Percentiles rank a stretch among this genome's conserved stretches.
Conservation (phyloP, 2,329 filamentous ascomycete genomes). For the Pseudogymnoascus sp. region DNA sequence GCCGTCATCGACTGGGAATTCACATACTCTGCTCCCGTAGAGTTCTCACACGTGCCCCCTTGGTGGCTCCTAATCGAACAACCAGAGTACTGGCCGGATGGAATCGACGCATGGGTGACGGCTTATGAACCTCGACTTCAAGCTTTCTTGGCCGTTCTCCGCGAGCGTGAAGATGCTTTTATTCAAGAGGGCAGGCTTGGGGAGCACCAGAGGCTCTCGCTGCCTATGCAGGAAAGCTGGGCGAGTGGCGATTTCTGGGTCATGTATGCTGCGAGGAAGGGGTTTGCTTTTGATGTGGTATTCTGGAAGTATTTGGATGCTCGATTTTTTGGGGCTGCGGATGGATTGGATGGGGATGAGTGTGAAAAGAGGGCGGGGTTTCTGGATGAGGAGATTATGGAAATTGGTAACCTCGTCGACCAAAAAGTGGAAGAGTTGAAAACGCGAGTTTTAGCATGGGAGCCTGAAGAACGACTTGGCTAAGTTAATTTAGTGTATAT, state of each 20-base stretch:
- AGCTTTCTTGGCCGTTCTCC: not conserved
- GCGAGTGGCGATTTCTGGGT: conserved; percentile 19
- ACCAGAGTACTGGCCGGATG: conserved; percentile 16
- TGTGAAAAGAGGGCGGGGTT: not conserved
- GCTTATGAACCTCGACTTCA: conserved; percentile 9
- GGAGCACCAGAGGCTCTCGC: conserved; percentile 11
- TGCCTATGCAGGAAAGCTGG: conserved; percentile 18
- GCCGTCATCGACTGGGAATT: conserved; percentile 18
- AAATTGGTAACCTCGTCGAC: not conserved
- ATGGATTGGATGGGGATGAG: not conserved
- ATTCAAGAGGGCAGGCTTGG: not conserved
- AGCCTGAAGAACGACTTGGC: not conserved
- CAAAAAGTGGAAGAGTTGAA: not conserved
- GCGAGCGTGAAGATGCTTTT: conserved; percentile 6
- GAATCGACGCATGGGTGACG: conserved; percentile 9
- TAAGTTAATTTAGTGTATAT: not conserved
- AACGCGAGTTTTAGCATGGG: not conserved
- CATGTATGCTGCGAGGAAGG: conserved; percentile 15
- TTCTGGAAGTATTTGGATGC: conserved; percentile 13
- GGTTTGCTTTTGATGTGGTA: conserved; percentile 16
- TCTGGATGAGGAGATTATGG: not conserved
- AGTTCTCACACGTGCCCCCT: conserved; percentile 15
- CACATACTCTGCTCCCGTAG: conserved; percentile 15
- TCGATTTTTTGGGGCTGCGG: not conserved
- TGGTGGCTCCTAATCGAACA: conserved; percentile 16